Percentiles rank a stretch among this genome's conserved stretches.
Conservation (phyloP, 768 basidiomycete species). For the Naganishia randhawae region DNA sequence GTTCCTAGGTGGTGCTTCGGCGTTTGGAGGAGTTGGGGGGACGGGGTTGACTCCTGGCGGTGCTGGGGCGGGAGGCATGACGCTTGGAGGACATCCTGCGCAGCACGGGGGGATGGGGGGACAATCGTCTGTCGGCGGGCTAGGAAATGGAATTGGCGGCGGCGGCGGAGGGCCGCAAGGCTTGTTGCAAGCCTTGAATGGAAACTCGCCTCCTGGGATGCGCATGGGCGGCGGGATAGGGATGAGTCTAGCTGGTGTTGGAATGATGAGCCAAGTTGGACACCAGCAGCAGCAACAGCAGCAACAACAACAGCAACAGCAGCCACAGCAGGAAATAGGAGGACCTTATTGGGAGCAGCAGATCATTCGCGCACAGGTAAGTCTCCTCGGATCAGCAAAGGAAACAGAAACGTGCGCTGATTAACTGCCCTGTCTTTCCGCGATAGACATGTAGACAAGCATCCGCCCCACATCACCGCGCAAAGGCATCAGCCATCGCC, state of each 20-base stretch:
- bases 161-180: neutral
- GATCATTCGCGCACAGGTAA: slow-evolving; percentile 83
- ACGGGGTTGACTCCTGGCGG: neutral
- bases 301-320: neutral
- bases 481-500: slow-evolving; percentile 90
- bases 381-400: slow-evolving; percentile 48
- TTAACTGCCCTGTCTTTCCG: slow-evolving; percentile 22
- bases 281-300: neutral
- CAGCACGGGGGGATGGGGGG: neutral
- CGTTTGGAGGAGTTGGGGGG: neutral
- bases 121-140: neutral
- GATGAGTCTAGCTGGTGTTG: neutral
- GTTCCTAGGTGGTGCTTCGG: too few relatives aligned
- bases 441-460: slow-evolving; percentile 74
- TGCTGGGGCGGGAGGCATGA: neutral
- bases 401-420: neutral
- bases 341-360: slow-evolving; percentile 73
- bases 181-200: neutral
- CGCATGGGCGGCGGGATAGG: neutral
- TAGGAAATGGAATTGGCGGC: neutral
- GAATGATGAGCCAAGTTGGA: neutral
- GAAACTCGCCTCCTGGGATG: neutral
- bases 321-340: neutral
- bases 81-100: neutral
- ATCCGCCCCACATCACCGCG: slow-evolving; percentile 86